Conservation (phyloP, 1,284 basidiomycete species). For the Schizophyllum amplum region DNA sequence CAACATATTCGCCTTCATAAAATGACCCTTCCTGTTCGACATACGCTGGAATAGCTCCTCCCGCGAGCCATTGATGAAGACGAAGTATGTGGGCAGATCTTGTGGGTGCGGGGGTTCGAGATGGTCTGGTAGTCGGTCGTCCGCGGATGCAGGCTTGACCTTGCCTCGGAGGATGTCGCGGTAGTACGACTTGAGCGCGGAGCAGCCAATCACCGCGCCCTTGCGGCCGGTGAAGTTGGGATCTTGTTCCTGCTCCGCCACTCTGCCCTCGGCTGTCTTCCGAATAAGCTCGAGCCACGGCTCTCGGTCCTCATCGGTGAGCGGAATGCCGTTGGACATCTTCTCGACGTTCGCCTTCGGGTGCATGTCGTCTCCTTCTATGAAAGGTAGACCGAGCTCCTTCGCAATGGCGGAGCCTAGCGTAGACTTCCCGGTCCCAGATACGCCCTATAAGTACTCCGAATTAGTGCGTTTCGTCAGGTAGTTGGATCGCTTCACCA, state of each 20-base stretch:
- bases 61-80: conserved; percentile 71
- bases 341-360: conserved; percentile 79
- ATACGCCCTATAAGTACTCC: conserved; percentile 64
- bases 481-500: conserved; percentile 27
- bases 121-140: conserved; percentile 6
- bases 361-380: conserved; percentile 90
- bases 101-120: conserved; percentile 19
- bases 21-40: conserved; percentile 68
- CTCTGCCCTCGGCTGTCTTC: conserved; percentile 45
- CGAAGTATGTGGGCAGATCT: conserved; percentile 62
- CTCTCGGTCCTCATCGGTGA: conserved; percentile 77
- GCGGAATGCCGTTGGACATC: conserved; percentile 76
- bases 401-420: conserved; percentile 62
- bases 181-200: conserved; percentile 78
- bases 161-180: conserved; percentile 64
- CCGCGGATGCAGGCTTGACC: conserved; percentile 20
- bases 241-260: background rate
- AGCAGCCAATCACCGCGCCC: conserved; percentile 75
- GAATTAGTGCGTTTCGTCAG: conserved; percentile 1
- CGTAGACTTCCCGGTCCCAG: conserved; percentile 85
- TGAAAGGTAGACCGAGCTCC: conserved; percentile 61
- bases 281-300: conserved; percentile 84
- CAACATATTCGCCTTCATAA: conserved; percentile 83
- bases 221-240: background rate
- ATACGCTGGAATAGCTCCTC: conserved; percentile 67